These are phyloP conservation scores for Paspalum vaginatum DNA, from an alignment of 176 grass and related monocot species.

Conservation along the genomic window DNA sequence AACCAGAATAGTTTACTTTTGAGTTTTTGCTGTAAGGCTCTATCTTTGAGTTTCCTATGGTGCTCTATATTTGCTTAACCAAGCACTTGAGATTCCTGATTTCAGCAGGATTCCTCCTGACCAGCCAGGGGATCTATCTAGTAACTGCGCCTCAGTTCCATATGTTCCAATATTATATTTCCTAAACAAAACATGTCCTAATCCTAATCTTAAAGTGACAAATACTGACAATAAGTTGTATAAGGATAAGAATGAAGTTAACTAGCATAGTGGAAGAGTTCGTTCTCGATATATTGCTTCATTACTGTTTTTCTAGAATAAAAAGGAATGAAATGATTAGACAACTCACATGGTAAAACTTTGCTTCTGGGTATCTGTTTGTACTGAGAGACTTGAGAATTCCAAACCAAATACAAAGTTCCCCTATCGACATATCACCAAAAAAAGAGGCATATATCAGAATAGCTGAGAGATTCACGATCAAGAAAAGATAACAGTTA, in stretches of 20 bases:
- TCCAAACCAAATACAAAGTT: slow-evolving; percentile 83
- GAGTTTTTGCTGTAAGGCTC: not conserved
- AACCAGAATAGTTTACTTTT: not conserved
- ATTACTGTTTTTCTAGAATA: slow-evolving; percentile 21
- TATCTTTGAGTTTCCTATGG: slow-evolving; percentile 1
- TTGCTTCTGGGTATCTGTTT: slow-evolving; percentile 80
- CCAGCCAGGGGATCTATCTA: not conserved
- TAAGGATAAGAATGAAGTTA: slow-evolving; percentile 31
- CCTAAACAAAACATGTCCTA: slow-evolving; percentile 17
- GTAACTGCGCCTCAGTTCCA: slow-evolving; percentile 13
- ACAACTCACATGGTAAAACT: slow-evolving; percentile 71
- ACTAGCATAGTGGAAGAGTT: slow-evolving; percentile 50
- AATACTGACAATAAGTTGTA: slow-evolving; percentile 27
- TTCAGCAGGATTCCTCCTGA: not conserved
- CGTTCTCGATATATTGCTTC: slow-evolving; percentile 37
- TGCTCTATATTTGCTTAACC: slow-evolving; percentile 19
- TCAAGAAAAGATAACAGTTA: slow-evolving; percentile 33
- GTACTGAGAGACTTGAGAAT: slow-evolving; percentile 80
- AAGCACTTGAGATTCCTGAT: not conserved
- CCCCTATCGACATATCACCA: slow-evolving; percentile 56
- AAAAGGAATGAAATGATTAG: slow-evolving; percentile 34
- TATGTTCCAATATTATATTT: slow-evolving; percentile 32
- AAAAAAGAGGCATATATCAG: slow-evolving; percentile 47
- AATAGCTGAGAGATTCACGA: slow-evolving; percentile 27
- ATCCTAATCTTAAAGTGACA: slow-evolving; percentile 18